These are phyloP conservation scores for Vaccinium darrowii DNA, from an alignment of 148 eudicot species.

Conservation along the genomic window DNA sequence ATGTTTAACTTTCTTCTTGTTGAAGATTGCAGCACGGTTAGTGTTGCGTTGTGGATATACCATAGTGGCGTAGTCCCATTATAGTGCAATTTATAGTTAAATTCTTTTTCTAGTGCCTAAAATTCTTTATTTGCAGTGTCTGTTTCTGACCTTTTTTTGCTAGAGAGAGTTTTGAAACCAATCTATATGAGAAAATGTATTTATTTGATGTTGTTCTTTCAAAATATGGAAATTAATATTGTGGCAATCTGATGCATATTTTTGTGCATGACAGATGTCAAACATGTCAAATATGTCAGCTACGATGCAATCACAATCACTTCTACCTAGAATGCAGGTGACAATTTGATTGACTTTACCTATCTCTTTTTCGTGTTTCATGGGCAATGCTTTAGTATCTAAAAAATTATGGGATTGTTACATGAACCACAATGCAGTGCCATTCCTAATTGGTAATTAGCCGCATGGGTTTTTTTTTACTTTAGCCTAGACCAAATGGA, in stretches of 20 bases:
- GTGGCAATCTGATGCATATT: slow-evolving; percentile 7
- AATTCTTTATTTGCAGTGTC: neutral
- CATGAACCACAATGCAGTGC: neutral
- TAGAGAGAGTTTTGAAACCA: neutral
- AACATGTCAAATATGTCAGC: slow-evolving; percentile 92
- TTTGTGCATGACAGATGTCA: slow-evolving; percentile 58
- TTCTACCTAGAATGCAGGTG: slow-evolving; percentile 89
- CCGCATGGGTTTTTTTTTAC: neutral
- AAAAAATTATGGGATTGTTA: neutral
- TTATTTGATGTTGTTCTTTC: slow-evolving; percentile 7
- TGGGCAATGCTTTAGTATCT: neutral
- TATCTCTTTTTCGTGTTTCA: neutral
- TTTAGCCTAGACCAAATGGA: neutral
- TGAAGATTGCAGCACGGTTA: slow-evolving; percentile 8
- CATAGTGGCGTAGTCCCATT: neutral
- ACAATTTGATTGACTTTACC: slow-evolving; percentile 17
- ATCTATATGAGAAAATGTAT: no score
- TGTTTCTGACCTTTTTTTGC: neutral
- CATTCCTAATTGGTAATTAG: neutral
- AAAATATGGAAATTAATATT: neutral
- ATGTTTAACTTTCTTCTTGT: neutral
- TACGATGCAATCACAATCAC: slow-evolving; percentile 70
- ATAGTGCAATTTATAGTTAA: neutral
- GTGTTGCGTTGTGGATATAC: neutral
- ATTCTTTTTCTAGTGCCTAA: neutral